Conservation (phyloP, 148 eudicot species). For the Mesembryanthemum crystallinum region DNA sequence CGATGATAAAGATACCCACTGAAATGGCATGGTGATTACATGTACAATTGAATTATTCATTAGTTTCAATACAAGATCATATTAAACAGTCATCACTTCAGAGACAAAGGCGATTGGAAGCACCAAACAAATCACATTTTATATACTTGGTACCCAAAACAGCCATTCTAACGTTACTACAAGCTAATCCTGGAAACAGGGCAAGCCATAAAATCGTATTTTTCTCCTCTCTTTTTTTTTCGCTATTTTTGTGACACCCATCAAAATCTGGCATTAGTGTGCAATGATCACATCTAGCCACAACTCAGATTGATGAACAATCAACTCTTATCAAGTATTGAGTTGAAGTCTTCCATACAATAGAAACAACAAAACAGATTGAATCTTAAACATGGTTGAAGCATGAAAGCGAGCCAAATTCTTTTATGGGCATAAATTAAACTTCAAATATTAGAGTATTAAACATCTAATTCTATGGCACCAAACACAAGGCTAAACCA, state of each 20-base stretch:
- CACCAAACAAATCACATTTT: not conserved
- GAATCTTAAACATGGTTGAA: not conserved
- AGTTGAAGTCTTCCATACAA: not conserved
- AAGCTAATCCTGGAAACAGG: not conserved
- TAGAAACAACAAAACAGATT: too few species aligned
- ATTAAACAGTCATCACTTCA: not conserved
- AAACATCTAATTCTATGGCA: not conserved
- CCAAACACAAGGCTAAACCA: not conserved
- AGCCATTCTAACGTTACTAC: not conserved
- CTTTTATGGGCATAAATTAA: not conserved
- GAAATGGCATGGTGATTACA: not conserved
- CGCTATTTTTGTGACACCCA: not conserved
- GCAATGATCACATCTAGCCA: not conserved
- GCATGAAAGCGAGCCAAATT: not conserved
- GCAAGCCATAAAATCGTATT: not conserved
- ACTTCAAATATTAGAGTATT: not conserved
- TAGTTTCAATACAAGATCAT: not conserved
- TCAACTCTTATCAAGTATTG: not conserved
- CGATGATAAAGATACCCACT: not conserved
- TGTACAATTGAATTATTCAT: not conserved
- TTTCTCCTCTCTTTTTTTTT: not conserved
- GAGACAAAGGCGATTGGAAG: not conserved
- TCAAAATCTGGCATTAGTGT: not conserved
- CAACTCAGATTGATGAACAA: not conserved
- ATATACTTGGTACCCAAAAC: not conserved